A percentile compares a stretch with the other conserved stretches of the same genome.
These are phyloP conservation scores for Beta macrorhiza DNA, from an alignment of 179 eudicot species.

Conservation along the genomic window DNA sequence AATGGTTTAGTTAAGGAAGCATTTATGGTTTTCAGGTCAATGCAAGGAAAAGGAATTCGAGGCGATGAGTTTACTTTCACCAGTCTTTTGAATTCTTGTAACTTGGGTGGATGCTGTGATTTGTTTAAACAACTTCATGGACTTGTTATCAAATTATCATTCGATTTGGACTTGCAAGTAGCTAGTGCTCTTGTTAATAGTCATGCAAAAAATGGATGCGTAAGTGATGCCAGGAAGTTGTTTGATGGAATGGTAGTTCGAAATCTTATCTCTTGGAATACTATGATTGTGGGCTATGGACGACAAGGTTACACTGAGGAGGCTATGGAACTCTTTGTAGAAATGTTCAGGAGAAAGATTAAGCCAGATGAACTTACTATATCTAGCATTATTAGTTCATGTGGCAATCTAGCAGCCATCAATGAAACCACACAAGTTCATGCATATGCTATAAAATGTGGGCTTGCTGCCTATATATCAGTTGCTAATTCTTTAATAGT, in stretches of 20 bases:
- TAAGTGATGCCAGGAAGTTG: conserved; percentile 41
- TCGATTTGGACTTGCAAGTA: conserved; percentile 30
- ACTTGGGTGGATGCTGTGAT: conserved; percentile 27
- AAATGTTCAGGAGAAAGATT: conserved; percentile 37
- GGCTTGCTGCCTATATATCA: conserved; percentile 36
- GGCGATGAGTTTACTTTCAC: conserved; percentile 56
- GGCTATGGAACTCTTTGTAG: conserved; percentile 39
- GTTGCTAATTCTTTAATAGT: conserved; percentile 44
- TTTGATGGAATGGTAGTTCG: conserved; percentile 45
- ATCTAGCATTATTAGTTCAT: conserved; percentile 57
- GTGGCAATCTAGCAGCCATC: conserved; percentile 38
- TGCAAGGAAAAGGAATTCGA: conserved; percentile 41
- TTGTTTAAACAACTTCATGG: conserved; percentile 52
- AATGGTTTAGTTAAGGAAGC: conserved; percentile 41
- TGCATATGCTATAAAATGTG: conserved; percentile 36
- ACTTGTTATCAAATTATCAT: conserved; percentile 33
- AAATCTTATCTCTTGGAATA: conserved; percentile 54
- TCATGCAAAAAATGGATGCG: conserved; percentile 40
- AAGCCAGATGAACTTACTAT: conserved; percentile 49
- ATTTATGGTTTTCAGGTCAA: conserved; percentile 35
- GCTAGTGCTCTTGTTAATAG: conserved; percentile 42
- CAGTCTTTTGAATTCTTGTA: conserved; percentile 50
- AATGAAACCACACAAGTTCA: conserved; percentile 41
- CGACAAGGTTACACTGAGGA: conserved; percentile 41
- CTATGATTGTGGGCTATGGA: conserved; percentile 64